Base-by-base conservation (phyloP, 495 filamentous ascomycete species). In the Haplographium delicatum region DNA sequence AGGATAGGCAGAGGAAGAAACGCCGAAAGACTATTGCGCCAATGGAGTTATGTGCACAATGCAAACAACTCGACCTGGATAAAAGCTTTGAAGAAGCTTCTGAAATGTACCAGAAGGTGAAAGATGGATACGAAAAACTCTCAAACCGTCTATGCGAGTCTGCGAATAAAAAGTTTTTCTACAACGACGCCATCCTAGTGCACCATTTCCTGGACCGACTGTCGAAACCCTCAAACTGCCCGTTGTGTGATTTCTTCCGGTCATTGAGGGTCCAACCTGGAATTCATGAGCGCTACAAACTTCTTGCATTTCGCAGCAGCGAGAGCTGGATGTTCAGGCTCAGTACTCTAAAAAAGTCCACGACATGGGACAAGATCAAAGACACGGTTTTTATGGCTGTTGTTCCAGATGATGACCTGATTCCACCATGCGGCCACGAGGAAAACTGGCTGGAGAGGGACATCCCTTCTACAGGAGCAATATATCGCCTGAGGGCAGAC, bases 251-350 rank as follows among this genome's bases (percentile, higher is more conserved):
- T 22, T 41, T 41, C 38, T 41, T 41, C 16, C 6, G 38, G 22
- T 53, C 41, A 4, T 13, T 53, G 30, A 51, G 57, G 39, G 40
- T 60, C 3, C 44, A 53, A 23, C 42, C 48, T 20, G 49, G 45
- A 10, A 37, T 2, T 10, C 48, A 56, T 31, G 22, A 24, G 37
- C 26, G 26, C 5, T 56, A 53, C 38, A 60, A 60, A 46, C 57
- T 60, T 35, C 57, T 60, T 40, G 57, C 53, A 16, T 60, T 60
- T 39, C 30, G 47, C 22, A 56, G 53, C 35, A 60, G 57, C 38
- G 57, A 60, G 10, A 60, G 57, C 47, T 51, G 47, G 47, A 19
- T 53, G 24, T 56, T 56, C 33, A 9, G 45, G 22, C 51, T 54
- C 4, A 16, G 26, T 7, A 15, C 5, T 10, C 11, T 54, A 25